Evolutionary conservation across 164 flowering plant genomes (phyloP).

Genomic region (Vitis rupestris): DNA sequence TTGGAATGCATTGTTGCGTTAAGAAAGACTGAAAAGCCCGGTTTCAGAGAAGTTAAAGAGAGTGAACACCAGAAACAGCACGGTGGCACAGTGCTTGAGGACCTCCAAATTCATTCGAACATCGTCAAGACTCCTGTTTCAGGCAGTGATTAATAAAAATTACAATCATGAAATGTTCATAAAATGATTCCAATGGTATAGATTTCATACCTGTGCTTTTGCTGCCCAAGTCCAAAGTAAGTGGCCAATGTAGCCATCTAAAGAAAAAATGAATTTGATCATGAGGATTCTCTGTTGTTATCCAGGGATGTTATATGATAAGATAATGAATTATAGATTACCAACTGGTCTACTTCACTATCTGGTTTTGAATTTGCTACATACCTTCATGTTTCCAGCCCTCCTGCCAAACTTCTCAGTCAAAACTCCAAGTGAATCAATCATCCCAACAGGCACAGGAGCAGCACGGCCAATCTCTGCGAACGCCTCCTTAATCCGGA

Average conservation of each 20-base stretch:
- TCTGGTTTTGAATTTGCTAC: background rate
- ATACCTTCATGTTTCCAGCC: constrained; percentile 93
- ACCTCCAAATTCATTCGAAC: constrained; percentile 91
- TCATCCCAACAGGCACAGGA: constrained; percentile 63
- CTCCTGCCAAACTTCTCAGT: constrained; percentile 71
- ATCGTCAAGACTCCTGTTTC: constrained; percentile 84
- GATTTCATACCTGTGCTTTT: constrained; percentile 65
- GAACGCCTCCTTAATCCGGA: constrained; percentile 76
- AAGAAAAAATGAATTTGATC: background rate
- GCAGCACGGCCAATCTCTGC: constrained; percentile 52
- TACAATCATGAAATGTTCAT: background rate
- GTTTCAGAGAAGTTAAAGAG: too few relatives aligned
- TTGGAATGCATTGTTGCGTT: background rate
- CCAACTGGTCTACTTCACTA: too few relatives aligned
- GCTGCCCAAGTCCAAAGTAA: constrained; percentile 85
- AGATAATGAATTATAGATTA: too few relatives aligned
- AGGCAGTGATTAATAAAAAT: background rate
- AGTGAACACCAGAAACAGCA: constrained; percentile 62
- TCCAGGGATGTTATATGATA: too few relatives aligned
- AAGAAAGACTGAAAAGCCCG: too few relatives aligned
- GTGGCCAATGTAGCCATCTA: constrained; percentile 87
- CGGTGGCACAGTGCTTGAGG: constrained; percentile 84
- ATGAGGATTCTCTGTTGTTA: background rate
- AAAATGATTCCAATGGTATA: background rate
- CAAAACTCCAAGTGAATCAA: constrained; percentile 75